Base-by-base conservation (phyloP, 2,329 filamentous ascomycete genomes). In the Xylaria multiplex region DNA sequence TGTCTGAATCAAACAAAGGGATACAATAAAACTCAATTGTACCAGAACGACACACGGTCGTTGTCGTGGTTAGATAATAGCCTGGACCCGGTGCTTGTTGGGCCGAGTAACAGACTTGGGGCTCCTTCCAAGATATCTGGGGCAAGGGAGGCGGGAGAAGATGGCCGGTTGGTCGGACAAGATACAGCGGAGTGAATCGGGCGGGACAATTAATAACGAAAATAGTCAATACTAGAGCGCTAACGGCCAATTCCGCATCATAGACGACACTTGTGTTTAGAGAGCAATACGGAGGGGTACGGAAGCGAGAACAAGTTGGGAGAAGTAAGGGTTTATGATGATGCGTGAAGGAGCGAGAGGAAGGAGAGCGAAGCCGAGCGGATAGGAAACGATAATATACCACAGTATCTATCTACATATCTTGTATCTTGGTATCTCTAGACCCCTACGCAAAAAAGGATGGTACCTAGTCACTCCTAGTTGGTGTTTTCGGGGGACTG, bases 311-410 rank as follows among this genome's bases (percentile, higher is more conserved):
- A 27, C 49, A 58, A 24, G 35, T 24, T 35, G 45, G 43, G 27
- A 37, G 55, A 32, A 62, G 50, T 60, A n/a, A 49, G 37, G 16
- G 24, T n/a, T 16, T 42, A 52, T 19, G 55, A 40, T 37, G 32
- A 56, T 49, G 42, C 50, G 32, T 42, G 60, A 48, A 27, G 45
- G 52, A 55, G 46, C 42, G 48, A 59, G 45, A 59, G 45, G 56
- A 50, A 46, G 22, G 59, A 43, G 35, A 49, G 42, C 40, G 52
- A 62, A 43, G 58, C 54, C 50, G 27, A 46, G 61, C 45, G 66
- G 57, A 55, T 16, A 69, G 27, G 62, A 67, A 64, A 65, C 61
- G 57, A 65, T 67, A 63, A 68, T 70, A 70, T 70, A 66, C 50
- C 16, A 64, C 50, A 27, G 32, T 22, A 54, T 40, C 37, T 40